A percentile compares a stretch with the other conserved stretches of the same genome.
Conservation (phyloP, 2,329 filamentous ascomycete genomes). For the Cadophora malorum region DNA sequence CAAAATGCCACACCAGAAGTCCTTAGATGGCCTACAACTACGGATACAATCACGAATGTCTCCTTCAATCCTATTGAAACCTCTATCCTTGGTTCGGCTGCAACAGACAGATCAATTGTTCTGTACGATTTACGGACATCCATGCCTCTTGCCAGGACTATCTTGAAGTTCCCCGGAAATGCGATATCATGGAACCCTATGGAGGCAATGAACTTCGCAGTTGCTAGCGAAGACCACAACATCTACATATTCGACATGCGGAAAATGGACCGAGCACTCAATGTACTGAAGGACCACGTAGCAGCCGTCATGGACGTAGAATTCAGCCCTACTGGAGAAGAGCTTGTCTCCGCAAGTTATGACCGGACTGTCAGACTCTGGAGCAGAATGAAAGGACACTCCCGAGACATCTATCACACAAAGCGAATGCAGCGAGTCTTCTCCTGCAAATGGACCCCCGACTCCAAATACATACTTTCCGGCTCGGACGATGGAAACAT, state of each 20-base stretch:
- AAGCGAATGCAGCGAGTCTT: slow-evolving; percentile 98
- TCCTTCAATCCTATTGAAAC: slow-evolving; percentile 95
- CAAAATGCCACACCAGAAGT: slow-evolving; percentile 83
- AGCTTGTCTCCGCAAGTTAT: slow-evolving; percentile 88
- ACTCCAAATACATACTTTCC: slow-evolving; percentile 86
- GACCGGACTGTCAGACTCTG: slow-evolving; percentile 88
- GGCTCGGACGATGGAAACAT: slow-evolving; percentile 95
- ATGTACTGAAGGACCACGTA: slow-evolving; percentile 89
- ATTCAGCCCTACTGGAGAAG: slow-evolving; percentile 92
- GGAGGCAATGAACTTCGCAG: slow-evolving; percentile 94
- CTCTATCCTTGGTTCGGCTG: slow-evolving; percentile 84
- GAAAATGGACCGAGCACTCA: slow-evolving; percentile 84
- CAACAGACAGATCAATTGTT: slow-evolving; percentile 84
- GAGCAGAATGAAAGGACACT: slow-evolving; percentile 80
- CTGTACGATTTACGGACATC: slow-evolving; percentile 92
- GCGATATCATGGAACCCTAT: slow-evolving; percentile 92
- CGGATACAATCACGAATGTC: slow-evolving; percentile 88
- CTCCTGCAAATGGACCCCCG: slow-evolving; percentile 82
- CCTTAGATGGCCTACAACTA: slow-evolving; percentile 83
- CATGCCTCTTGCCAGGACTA: slow-evolving; percentile 79
- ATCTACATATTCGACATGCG: slow-evolving; percentile 83
- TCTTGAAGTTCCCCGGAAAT: slow-evolving; percentile 84
- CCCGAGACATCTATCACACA: slow-evolving; percentile 93
- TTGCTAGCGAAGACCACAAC: slow-evolving; percentile 83
- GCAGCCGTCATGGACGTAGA: slow-evolving; percentile 95